Evolutionary conservation across 352 stramenopile genomes (phyloP), one percentile per base, ranked within the genome.

Genomic region (Pythium aphanidermatum): DNA sequence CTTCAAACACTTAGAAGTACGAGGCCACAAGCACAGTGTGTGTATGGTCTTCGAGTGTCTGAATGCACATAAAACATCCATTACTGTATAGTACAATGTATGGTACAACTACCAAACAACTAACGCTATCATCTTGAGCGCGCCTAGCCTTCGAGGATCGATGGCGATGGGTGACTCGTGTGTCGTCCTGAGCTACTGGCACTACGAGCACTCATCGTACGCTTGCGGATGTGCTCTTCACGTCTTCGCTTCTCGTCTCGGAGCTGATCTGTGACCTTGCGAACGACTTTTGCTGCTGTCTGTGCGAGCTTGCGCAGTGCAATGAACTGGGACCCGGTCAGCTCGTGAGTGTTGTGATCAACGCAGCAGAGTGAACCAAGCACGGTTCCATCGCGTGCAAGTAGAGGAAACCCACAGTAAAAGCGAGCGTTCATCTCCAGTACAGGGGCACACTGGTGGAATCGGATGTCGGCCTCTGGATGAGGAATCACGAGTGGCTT

Each of bases 311-410:
- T 65, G 44, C 58, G 60, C 54, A 85, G 76, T 2, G 61, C 46
- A 38, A 55, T 51, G 47, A 81, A 89, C 63, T 89, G 71, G 16
- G 69, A 71, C 25, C 59, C 60, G 11, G 65, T 80, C 30, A 89
- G 60, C 32, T 68, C 46, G 32, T 63, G 62, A 34, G 66, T 65
- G 42, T 80, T 51, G 23, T 47, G 54, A 45, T 81, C 70, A 7
- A 80, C 56, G 46, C 71, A 86, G 48, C 74, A 86, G 14, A 89
- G 46, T 13, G 65, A 72, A 5, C 74, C 76, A 30, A 88, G 70
- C 35, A 82, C 58, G 1, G 66, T 76, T 26, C 60, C 55, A 46
- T 80, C 61, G 2, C 56, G 30, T 1, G 65, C 56, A 7, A 80
- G 26, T 4, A 86, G 41, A 20, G 74, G 74, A 16, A 84, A 83